phyloP scores from a whole-genome alignment of 352 stramenopile genomes.

The Pythium phragmitis region DNA sequence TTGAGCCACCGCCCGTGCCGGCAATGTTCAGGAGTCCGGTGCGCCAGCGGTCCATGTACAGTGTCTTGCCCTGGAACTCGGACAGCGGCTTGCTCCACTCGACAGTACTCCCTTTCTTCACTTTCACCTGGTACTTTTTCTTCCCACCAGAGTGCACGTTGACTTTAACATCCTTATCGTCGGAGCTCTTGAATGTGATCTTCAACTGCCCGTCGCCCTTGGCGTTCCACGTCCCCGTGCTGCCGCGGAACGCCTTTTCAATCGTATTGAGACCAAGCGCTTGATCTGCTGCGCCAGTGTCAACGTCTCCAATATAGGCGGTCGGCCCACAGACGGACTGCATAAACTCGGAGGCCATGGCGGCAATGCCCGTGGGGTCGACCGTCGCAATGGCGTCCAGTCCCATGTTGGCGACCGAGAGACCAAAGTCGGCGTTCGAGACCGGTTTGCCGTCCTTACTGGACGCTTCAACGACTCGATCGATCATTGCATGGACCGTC shows the following conservation, averaged over 20 bases:
- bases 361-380: conserved; percentile 42
- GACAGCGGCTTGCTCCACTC: conserved; percentile 38
- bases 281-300: conserved; percentile 42
- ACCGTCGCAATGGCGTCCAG: conserved; percentile 44
- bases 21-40: conserved; percentile 51
- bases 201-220: conserved; percentile 37
- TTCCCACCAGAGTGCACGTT: conserved; percentile 44
- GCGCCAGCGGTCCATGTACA: conserved; percentile 78
- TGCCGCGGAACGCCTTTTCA: conserved; percentile 41
- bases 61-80: conserved; percentile 47
- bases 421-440: conserved; percentile 35
- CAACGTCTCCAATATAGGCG: conserved; percentile 45
- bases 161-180: conserved; percentile 49
- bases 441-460: conserved; percentile 41
- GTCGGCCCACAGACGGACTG: conserved; percentile 57
- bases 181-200: conserved; percentile 42
- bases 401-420: conserved; percentile 42
- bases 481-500: conserved; percentile 45
- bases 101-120: conserved; percentile 37
- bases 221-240: conserved; percentile 42
- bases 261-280: conserved; percentile 44
- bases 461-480: conserved; percentile 23
- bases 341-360: conserved; percentile 43
- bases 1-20: conserved; percentile 54
- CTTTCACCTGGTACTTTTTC: conserved; percentile 37